Percentiles rank a stretch among this genome's conserved stretches.
phyloP scores from a whole-genome alignment of 768 basidiomycete species.

The Tulasnella sp. region DNA sequence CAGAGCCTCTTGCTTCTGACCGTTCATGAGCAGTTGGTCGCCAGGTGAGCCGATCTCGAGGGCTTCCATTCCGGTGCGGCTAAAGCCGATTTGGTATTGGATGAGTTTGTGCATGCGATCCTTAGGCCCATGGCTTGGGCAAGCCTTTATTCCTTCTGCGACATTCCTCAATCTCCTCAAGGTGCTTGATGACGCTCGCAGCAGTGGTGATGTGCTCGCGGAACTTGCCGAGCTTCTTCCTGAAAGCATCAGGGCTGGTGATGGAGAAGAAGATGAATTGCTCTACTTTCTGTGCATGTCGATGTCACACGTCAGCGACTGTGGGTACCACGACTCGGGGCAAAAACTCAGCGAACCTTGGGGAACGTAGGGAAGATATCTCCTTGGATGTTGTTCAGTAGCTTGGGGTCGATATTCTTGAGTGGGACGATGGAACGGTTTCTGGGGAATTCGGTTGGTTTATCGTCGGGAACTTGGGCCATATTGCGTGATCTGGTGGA shows the following conservation, averaged over 20 bases:
- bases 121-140: conserved; percentile 15
- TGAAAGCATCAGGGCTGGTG: conserved; percentile 15
- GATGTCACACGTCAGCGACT: too few species aligned
- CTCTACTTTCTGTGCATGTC: too few species aligned
- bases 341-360: too few species aligned
- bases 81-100: conserved; percentile 23
- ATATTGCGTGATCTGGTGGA: background rate
- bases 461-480: background rate
- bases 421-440: conserved; percentile 9
- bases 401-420: background rate
- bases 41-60: background rate
- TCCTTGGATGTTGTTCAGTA: conserved; percentile 22
- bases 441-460: background rate
- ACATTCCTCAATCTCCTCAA: background rate
- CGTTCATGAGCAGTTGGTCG: background rate
- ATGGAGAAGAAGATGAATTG: conserved; percentile 34
- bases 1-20: background rate
- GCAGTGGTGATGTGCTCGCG: conserved; percentile 28
- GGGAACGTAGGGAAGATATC: conserved; percentile 29
- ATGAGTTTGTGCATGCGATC: background rate
- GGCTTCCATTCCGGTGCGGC: background rate
- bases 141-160: background rate
- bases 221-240: conserved; percentile 16
- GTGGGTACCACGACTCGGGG: too few species aligned
- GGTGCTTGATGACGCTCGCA: conserved; percentile 6